A percentile compares a stretch with the other conserved stretches of the same genome.
Evolutionary conservation across 257 asterid species (phyloP).

Genomic region (Solanum chiquidenum): DNA sequence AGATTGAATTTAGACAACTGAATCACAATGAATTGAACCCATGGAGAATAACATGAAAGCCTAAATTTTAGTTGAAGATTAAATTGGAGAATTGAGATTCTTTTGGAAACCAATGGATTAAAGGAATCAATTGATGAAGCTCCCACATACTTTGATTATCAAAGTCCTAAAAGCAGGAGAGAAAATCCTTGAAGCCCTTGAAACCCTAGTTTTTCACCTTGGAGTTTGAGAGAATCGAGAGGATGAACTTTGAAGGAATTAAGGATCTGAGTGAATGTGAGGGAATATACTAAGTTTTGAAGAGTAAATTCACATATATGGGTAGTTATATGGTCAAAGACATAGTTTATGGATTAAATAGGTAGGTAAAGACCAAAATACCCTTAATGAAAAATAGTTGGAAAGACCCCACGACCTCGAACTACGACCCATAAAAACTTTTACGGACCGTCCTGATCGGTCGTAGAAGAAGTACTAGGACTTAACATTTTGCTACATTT

Average conservation of each 20-base stretch:
- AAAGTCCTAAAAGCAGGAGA: neutral
- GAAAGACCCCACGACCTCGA: neutral
- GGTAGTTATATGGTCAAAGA: neutral
- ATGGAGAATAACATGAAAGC: neutral
- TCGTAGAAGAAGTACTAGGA: neutral
- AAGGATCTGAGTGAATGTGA: neutral
- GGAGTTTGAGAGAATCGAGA: neutral
- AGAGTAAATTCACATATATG: neutral
- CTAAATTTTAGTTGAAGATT: neutral
- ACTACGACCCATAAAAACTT: neutral
- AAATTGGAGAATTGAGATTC: neutral
- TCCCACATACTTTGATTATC: neutral
- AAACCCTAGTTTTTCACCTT: neutral
- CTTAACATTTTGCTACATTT: no score
- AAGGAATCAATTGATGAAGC: neutral
- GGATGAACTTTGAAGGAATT: neutral
- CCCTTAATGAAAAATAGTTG: no score
- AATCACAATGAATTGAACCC: no score
- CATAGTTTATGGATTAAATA: no score
- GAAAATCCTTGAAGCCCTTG: neutral
- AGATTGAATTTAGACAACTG: neutral
- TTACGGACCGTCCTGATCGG: neutral
- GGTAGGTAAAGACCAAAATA: neutral
- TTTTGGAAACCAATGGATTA: neutral
- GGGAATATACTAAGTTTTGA: neutral